Evolutionary conservation across 2,329 filamentous ascomycete genomes (phyloP).

Genomic region (Lecanoromycetidae sp.): DNA sequence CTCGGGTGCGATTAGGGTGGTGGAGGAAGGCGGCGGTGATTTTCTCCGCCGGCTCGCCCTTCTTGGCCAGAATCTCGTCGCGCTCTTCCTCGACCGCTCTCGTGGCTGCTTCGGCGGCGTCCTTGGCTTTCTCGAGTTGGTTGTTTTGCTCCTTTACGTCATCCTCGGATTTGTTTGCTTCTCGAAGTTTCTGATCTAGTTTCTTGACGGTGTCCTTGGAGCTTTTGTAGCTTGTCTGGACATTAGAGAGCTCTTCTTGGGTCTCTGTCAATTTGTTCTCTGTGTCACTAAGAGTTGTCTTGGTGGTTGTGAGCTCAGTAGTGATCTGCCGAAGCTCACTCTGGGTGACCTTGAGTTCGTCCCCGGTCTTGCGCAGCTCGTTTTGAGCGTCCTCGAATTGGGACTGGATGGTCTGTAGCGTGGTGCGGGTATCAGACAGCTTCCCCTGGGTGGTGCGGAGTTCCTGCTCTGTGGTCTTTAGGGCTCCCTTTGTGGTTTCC

Average conservation of each 20-base stretch:
- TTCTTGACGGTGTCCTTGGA: neutral
- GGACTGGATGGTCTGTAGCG: too few relatives aligned
- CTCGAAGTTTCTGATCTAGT: neutral
- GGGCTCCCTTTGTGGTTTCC: neutral
- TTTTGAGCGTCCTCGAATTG: too few relatives aligned
- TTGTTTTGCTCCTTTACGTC: neutral
- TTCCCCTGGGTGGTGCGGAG: too few relatives aligned
- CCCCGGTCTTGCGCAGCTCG: neutral
- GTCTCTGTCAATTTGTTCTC: neutral
- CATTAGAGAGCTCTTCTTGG: neutral
- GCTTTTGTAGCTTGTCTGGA: neutral
- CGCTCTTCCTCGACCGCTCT: too few relatives aligned
- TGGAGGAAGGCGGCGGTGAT: neutral
- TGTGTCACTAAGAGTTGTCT: neutral
- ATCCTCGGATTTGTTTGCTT: neutral
- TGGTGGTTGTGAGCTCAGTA: neutral
- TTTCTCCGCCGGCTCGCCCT: neutral
- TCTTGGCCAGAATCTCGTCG: too few relatives aligned
- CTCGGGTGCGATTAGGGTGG: neutral
- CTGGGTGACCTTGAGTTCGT: neutral
- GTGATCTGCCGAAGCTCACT: neutral
- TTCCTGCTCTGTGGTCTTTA: neutral
- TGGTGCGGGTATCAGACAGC: too few relatives aligned
- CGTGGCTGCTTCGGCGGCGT: too few relatives aligned
- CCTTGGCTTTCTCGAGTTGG: neutral